Evolutionary conservation across 495 filamentous ascomycete species (phyloP).

Genomic region (Penicillium argentinense): DNA sequence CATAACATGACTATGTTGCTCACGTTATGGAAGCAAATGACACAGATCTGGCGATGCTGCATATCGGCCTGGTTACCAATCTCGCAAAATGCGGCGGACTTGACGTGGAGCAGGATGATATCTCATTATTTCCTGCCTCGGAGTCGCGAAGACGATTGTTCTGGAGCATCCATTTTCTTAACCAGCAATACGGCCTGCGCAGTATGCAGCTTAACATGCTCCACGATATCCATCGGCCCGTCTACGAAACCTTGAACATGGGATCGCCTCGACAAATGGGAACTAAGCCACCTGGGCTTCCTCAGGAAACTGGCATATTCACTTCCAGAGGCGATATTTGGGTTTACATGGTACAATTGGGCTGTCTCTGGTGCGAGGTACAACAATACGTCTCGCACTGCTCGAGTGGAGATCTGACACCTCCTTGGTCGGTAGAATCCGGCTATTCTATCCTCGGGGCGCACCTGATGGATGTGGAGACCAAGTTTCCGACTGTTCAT

Average conservation of each 20-base stretch:
- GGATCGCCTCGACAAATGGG: constrained; percentile 15
- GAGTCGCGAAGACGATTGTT: constrained; percentile 40
- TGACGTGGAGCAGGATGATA: constrained; percentile 34
- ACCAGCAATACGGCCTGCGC: constrained; percentile 38
- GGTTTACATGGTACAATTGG: constrained; percentile 38
- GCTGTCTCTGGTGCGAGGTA: constrained; percentile 41
- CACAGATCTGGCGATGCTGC: constrained; percentile 23
- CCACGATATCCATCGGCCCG: constrained; percentile 30
- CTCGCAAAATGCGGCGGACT: constrained; percentile 39
- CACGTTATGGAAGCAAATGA: constrained; percentile 17
- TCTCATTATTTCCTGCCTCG: constrained; percentile 13
- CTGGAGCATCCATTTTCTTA: constrained; percentile 46
- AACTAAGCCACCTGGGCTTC: constrained; percentile 20
- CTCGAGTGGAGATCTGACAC: constrained; percentile 34
- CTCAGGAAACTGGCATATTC: constrained; percentile 27
- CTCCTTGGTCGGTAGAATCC: constrained; percentile 44
- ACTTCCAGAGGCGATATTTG: constrained; percentile 39
- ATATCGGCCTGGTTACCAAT: constrained; percentile 23
- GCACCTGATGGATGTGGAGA: constrained; percentile 43
- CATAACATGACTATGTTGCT: neutral
- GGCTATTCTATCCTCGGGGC: constrained; percentile 42
- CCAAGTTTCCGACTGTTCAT: constrained; percentile 38
- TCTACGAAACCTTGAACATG: constrained; percentile 19
- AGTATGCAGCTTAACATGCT: constrained; percentile 34
- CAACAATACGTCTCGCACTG: constrained; percentile 40